A percentile compares a stretch with the other conserved stretches of the same genome.
phyloP scores from a whole-genome alignment of 805 yeast genomes.

The Ogataea pilisensis region DNA sequence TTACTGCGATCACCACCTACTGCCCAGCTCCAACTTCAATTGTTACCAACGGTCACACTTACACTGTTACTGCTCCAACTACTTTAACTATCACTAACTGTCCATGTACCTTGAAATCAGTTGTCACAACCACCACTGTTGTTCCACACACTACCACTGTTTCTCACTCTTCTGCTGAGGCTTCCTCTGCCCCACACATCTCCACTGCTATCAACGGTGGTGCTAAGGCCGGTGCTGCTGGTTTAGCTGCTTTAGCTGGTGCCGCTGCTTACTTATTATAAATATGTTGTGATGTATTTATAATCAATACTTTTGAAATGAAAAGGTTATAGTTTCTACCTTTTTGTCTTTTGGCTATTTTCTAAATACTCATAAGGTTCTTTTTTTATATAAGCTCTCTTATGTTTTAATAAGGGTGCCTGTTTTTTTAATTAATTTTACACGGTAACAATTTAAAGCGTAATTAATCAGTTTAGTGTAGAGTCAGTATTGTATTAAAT shows the following conservation, averaged over 20 bases:
- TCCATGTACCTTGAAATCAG: slow-evolving; percentile 61
- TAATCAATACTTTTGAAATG: too few relatives aligned
- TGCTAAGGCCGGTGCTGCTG: slow-evolving; percentile 36
- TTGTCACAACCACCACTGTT: slow-evolving; percentile 23
- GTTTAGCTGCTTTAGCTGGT: slow-evolving; percentile 36
- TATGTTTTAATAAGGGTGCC: too few relatives aligned
- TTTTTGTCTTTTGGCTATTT: too few relatives aligned
- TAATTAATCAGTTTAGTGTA: too few relatives aligned
- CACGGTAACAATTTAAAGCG: too few relatives aligned
- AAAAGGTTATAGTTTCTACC: too few relatives aligned
- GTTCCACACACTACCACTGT: slow-evolving; percentile 15
- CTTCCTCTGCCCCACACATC: slow-evolving; percentile 18
- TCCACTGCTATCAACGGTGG: slow-evolving; percentile 30
- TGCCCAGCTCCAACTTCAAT: slow-evolving; percentile 74
- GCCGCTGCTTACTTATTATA: slow-evolving; percentile 38
- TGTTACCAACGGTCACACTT: slow-evolving; percentile 61
- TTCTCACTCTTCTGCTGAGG: slow-evolving; percentile 10
- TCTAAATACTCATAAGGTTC: too few relatives aligned
- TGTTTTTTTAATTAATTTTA: too few relatives aligned
- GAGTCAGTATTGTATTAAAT: too few relatives aligned
- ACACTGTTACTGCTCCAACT: slow-evolving; percentile 74
- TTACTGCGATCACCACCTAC: slow-evolving; percentile 74
- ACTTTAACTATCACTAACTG: slow-evolving; percentile 83
- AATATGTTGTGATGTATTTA: too few relatives aligned
- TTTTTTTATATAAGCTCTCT: too few relatives aligned